Percentiles rank a stretch among this genome's conserved stretches.
These are phyloP conservation scores for Penicillium fuscoglaucum DNA, from an alignment of 2,329 filamentous ascomycete species.

Conservation along the genomic window DNA sequence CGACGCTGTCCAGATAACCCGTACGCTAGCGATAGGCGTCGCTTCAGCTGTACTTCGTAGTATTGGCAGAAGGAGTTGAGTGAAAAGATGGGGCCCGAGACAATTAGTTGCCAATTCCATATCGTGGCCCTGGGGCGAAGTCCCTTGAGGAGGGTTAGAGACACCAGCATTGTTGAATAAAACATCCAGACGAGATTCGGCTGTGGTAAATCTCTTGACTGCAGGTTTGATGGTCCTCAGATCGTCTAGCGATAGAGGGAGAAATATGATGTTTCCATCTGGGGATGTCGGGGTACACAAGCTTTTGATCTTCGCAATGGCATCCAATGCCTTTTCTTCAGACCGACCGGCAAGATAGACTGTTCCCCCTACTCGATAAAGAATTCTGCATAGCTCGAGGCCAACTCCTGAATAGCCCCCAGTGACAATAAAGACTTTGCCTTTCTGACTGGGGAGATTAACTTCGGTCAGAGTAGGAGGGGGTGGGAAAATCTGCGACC, in stretches of 20 bases:
- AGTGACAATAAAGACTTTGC: conserved; percentile 32
- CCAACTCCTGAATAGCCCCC: conserved; percentile 29
- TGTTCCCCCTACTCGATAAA: conserved; percentile 23
- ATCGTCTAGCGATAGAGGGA: conserved; percentile 47
- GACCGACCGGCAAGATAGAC: conserved; percentile 30
- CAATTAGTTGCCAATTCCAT: conserved; percentile 41
- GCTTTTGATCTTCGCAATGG: conserved; percentile 35
- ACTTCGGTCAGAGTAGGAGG: conserved; percentile 21
- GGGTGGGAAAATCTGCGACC: conserved; percentile 26
- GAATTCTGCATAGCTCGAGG: conserved; percentile 24
- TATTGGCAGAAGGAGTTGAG: conserved; percentile 36
- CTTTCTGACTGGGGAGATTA: conserved; percentile 23
- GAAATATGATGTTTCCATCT: conserved; percentile 22
- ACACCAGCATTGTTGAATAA: conserved; percentile 48
- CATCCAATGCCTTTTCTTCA: conserved; percentile 31
- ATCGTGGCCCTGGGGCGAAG: conserved; percentile 32
- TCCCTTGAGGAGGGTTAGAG: conserved; percentile 30
- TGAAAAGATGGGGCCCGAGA: conserved; percentile 41
- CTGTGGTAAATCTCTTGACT: conserved; percentile 38
- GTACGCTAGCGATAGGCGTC: background rate
- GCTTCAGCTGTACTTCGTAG: background rate
- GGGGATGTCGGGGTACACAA: background rate
- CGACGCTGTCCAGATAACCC: conserved; percentile 13
- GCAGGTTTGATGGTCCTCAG: conserved; percentile 43
- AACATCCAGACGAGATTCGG: conserved; percentile 46